Evolutionary conservation across 1,284 basidiomycete species (phyloP).

Genomic region (Tilletia caries): DNA sequence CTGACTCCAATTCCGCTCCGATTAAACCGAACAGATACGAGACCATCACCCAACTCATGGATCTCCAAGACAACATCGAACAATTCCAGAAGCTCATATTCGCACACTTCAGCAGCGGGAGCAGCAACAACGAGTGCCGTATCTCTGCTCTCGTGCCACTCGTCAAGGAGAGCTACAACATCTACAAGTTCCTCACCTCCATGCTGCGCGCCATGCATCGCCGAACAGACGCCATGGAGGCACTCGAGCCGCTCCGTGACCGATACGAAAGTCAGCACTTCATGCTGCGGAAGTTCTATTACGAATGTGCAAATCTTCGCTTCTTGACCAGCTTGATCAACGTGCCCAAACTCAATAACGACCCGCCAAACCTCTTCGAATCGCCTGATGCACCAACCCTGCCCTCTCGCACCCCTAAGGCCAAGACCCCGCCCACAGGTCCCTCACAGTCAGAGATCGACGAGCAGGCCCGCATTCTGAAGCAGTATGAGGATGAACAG

Average conservation of each 20-base stretch:
- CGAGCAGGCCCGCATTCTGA: slow-evolving; percentile 91
- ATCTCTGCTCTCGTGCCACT: slow-evolving; percentile 51
- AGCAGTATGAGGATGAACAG: slow-evolving; percentile 95
- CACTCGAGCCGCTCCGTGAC: slow-evolving; percentile 49
- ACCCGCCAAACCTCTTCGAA: slow-evolving; percentile 52
- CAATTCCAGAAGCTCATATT: slow-evolving; percentile 53
- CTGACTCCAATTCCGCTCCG: slow-evolving; percentile 3
- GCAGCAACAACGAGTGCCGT: slow-evolving; percentile 51
- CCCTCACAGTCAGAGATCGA: slow-evolving; percentile 65
- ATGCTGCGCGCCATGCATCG: slow-evolving; percentile 54
- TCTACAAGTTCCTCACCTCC: slow-evolving; percentile 54
- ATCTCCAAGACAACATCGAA: slow-evolving; percentile 53
- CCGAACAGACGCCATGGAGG: slow-evolving; percentile 50
- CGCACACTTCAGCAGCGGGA: slow-evolving; percentile 43
- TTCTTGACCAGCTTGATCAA: slow-evolving; percentile 53
- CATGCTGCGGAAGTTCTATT: slow-evolving; percentile 51
- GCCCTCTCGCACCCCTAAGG: slow-evolving; percentile 11
- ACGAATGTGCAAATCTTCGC: slow-evolving; percentile 52
- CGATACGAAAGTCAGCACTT: slow-evolving; percentile 51
- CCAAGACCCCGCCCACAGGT: slow-evolving; percentile 34
- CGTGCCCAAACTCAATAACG: slow-evolving; percentile 52
- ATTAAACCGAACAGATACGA: slow-evolving; percentile 34
- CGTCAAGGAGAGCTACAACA: slow-evolving; percentile 53
- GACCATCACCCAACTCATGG: slow-evolving; percentile 54
- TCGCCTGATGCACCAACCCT: slow-evolving; percentile 41